phyloP scores from a whole-genome alignment of 192 early-diverging fungal genomes.

The Rhizophagus prolifer region DNA sequence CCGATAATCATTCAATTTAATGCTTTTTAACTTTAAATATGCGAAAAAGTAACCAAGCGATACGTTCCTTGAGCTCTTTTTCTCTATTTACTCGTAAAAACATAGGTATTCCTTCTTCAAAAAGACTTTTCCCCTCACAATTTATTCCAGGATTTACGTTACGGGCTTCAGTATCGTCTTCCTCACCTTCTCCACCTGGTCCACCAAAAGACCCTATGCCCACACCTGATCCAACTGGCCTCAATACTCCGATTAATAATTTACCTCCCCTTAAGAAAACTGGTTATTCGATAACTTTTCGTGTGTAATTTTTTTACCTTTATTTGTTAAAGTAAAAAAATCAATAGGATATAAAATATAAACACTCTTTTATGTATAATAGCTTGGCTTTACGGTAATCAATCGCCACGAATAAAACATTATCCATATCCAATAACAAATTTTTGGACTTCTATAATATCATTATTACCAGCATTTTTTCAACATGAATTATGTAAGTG shows the following conservation, averaged over 20 bases:
- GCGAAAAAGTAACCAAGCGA: neutral
- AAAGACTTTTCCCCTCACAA: conserved; percentile 1
- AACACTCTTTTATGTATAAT: neutral
- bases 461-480: conserved; percentile 29
- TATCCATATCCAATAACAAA: conserved; percentile 37
- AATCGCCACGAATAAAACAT: conserved; percentile 36
- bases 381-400: conserved; percentile 18
- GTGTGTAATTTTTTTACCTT: conserved; percentile 7
- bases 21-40: neutral
- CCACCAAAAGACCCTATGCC: conserved; percentile 16
- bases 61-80: neutral
- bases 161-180: neutral
- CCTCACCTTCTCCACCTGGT: neutral
- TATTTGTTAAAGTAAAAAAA: neutral
- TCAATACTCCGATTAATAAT: neutral
- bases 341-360: neutral
- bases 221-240: neutral
- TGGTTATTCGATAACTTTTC: conserved; percentile 5
- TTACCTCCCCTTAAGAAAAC: conserved; percentile 12
- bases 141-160: neutral
- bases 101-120: neutral
- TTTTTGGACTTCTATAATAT: conserved; percentile 24
- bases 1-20: no score
- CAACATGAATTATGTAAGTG: conserved; percentile 34
- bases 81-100: neutral